Base-by-base conservation (phyloP, 176 grass and related monocot species). In the Hyparrhenia diplandra region DNA sequence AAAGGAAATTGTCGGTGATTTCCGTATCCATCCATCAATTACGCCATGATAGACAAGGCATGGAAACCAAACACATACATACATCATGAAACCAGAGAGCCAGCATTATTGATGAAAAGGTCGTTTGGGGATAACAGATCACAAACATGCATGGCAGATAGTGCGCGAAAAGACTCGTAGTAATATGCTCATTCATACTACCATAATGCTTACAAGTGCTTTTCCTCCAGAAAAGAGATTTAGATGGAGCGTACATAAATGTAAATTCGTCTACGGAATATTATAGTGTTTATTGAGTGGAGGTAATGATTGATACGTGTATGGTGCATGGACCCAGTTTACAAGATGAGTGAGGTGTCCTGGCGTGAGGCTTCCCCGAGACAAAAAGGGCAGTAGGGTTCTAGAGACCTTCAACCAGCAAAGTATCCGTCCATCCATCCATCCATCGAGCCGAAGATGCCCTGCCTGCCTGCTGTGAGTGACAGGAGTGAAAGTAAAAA, bases 361-460 rank as follows among this genome's bases (percentile, higher is more conserved):
- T 41, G 57, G 66, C 14, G 24, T 54, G 73, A 77, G 80, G 59
- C 67, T 83, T 78, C 72, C 82, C 36, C 67, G 83, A 64, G 83
- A 89, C 82, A 85, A 82, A 89, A 85, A 85, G 83, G 72, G 0
- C 35, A 37, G 71, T 72, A 85, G 82, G 65, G 78, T 89, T 89
- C 72, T 46, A 77, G 87, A 72, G 72, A 85, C 59, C 65, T 64
- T 85, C 82, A 63, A 29, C 57, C 71, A 32, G 31, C 31, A 85
- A 85, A 81, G 82, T 57, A 29, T 58, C 74, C 58, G 31, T 78
- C 73, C 57, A 69, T 51, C 74, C 49, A 12, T 64, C 35, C 37
- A 11, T 18, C 43, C 10, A 45, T 12, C 46, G 46, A 5, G 6
- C 5, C 10, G 23, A 41, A 71, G 67, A 88, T 83, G 80, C 49